Percentiles rank a stretch among this genome's conserved stretches.
phyloP scores from a whole-genome alignment of 495 filamentous ascomycete species.

The Acidomyces sp. region DNA sequence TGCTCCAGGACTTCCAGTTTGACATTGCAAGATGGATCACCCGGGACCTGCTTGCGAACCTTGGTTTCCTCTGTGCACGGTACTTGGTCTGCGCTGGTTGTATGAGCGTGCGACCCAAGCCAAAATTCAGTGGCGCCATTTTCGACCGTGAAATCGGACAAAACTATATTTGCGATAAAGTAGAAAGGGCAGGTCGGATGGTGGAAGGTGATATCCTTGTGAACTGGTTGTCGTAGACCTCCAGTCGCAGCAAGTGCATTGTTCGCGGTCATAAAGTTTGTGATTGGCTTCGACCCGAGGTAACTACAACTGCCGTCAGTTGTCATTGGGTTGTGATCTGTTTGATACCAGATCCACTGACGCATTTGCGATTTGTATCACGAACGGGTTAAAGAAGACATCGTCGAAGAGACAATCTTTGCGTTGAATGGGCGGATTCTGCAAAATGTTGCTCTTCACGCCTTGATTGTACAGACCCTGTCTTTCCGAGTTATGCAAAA shows the following conservation, averaged over 20 bases:
- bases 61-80: constrained; percentile 35
- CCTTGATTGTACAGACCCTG: constrained; percentile 40
- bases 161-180: constrained; percentile 40
- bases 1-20: constrained; percentile 30
- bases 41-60: constrained; percentile 38
- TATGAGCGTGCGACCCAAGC: constrained; percentile 39
- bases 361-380: constrained; percentile 1
- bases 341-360: background rate
- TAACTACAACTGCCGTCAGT: background rate
- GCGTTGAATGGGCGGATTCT: constrained; percentile 35
- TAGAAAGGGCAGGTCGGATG: constrained; percentile 41
- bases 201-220: constrained; percentile 42
- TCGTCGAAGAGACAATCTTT: constrained; percentile 7
- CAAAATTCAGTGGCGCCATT: constrained; percentile 47
- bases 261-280: background rate
- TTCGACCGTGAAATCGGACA: constrained; percentile 38
- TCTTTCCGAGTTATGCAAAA: constrained; percentile 28
- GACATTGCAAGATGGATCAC: constrained; percentile 19
- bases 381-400: constrained; percentile 14
- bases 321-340: no score
- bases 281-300: background rate
- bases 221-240: constrained; percentile 33
- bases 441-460: constrained; percentile 39
- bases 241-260: background rate
- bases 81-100: constrained; percentile 13